A percentile compares a stretch with the other conserved stretches of the same genome.
Evolutionary conservation across 2,329 filamentous ascomycete genomes (phyloP).

Genomic region (Talaromyces atroroseus): DNA sequence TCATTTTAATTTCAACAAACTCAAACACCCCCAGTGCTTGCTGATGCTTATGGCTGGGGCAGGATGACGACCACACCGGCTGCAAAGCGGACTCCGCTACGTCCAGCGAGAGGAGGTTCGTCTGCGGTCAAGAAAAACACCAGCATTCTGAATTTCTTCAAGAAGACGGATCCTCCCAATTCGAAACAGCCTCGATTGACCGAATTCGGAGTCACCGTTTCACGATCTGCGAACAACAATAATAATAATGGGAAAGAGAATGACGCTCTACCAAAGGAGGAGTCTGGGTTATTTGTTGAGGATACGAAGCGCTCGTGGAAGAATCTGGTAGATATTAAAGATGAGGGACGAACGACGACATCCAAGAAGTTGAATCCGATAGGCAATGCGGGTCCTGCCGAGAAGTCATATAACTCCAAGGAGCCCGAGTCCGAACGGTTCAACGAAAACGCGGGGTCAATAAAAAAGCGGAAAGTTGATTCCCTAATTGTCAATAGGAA

Average conservation of each 20-base stretch:
- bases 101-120: background rate
- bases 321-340: conserved; percentile 10
- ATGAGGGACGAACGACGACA: background rate
- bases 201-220: conserved; percentile 30
- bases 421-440: conserved; percentile 20
- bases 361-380: background rate
- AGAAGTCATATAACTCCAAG: background rate
- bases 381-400: background rate
- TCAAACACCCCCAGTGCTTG: background rate
- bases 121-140: conserved; percentile 38
- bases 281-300: conserved; percentile 29
- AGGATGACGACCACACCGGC: conserved; percentile 2
- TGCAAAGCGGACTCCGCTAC: background rate
- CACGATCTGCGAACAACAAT: conserved; percentile 22
- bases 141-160: conserved; percentile 70
- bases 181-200: conserved; percentile 52
- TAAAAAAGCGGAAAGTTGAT: conserved; percentile 32
- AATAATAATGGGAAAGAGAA: background rate
- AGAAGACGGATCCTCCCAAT: conserved; percentile 56
- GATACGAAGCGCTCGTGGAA: conserved; percentile 22
- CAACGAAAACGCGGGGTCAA: conserved; percentile 27
- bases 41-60: conserved; percentile 13
- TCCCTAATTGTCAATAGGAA: conserved; percentile 10
- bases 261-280: background rate
- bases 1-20: background rate